phyloP scores from a whole-genome alignment of 2,329 filamentous ascomycete genomes.

The Claviceps humidiphila region DNA sequence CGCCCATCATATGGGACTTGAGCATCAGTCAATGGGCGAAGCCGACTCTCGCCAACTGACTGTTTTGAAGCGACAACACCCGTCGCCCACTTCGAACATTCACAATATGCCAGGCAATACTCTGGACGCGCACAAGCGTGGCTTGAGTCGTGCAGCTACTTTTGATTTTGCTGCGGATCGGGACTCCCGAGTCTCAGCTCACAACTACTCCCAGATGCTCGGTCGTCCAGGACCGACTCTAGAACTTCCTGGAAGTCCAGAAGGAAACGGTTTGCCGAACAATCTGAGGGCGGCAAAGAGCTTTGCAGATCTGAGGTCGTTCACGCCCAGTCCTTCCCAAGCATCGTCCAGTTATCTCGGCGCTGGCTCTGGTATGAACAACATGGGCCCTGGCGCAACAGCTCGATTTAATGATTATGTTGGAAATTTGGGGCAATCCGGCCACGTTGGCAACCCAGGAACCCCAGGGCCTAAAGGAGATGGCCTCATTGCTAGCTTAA shows the following conservation, averaged over 20 bases:
- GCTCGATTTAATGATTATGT: slow-evolving; percentile 35
- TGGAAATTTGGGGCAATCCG: slow-evolving; percentile 22
- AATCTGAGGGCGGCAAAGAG: slow-evolving; percentile 91
- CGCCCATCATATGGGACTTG: slow-evolving; percentile 86
- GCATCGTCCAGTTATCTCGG: slow-evolving; percentile 61
- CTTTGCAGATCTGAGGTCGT: slow-evolving; percentile 87
- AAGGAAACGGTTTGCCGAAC: slow-evolving; percentile 48
- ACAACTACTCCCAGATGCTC: slow-evolving; percentile 58
- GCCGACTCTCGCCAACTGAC: slow-evolving; percentile 83
- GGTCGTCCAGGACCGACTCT: slow-evolving; percentile 76
- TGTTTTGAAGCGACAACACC: slow-evolving; percentile 57
- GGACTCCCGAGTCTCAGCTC: slow-evolving; percentile 50
- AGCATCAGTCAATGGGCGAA: slow-evolving; percentile 79
- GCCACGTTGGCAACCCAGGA: slow-evolving; percentile 21
- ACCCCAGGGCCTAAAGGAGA: slow-evolving; percentile 27
- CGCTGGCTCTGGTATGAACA: slow-evolving; percentile 35
- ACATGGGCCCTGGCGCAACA: slow-evolving; percentile 29
- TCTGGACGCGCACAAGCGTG: slow-evolving; percentile 66
- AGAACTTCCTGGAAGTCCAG: slow-evolving; percentile 71
- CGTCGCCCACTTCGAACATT: slow-evolving; percentile 40
- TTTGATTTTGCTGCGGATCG: slow-evolving; percentile 85
- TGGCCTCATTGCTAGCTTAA: slow-evolving; percentile 34
- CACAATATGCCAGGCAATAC: slow-evolving; percentile 49
- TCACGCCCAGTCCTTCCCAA: slow-evolving; percentile 87
- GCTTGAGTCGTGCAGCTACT: slow-evolving; percentile 85